phyloP scores from a whole-genome alignment of 768 basidiomycete species.

The Mycena vulgaris region DNA sequence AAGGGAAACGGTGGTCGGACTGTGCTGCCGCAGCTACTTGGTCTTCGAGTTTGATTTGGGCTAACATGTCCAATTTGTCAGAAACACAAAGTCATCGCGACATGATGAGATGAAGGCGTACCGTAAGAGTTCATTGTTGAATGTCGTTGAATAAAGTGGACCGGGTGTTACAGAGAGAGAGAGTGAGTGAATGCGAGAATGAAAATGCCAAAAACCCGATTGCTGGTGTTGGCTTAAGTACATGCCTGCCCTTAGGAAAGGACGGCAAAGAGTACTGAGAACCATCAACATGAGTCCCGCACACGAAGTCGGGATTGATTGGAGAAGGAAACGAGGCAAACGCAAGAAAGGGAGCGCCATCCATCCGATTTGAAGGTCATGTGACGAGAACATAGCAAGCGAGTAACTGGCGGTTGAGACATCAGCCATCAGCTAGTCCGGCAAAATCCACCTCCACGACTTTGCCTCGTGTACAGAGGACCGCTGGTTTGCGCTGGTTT shows the following conservation, averaged over 20 bases:
- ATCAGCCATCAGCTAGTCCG: not conserved
- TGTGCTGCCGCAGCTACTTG: not conserved
- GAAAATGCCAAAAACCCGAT: slow-evolving; percentile 26
- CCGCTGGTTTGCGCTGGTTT: too few relatives aligned
- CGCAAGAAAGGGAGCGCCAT: slow-evolving; percentile 42
- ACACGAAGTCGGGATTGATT: slow-evolving; percentile 39
- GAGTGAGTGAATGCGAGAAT: slow-evolving; percentile 10
- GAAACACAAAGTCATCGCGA: not conserved
- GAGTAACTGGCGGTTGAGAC: not conserved
- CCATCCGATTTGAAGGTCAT: slow-evolving; percentile 34
- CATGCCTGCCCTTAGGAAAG: slow-evolving; percentile 34
- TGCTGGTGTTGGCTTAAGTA: slow-evolving; percentile 42
- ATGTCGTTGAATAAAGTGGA: slow-evolving; percentile 23
- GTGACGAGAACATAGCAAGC: slow-evolving; percentile 48
- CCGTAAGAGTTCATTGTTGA: slow-evolving; percentile 34
- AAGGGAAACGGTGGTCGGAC: slow-evolving; percentile 10
- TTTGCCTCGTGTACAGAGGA: slow-evolving; percentile 24
- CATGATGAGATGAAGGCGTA: not conserved
- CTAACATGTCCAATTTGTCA: slow-evolving; percentile 1
- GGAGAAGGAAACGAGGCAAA: slow-evolving; percentile 42
- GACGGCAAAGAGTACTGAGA: slow-evolving; percentile 20
- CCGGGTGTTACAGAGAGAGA: slow-evolving; percentile 1
- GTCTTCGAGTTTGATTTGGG: slow-evolving; percentile 24
- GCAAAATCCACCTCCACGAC: slow-evolving; percentile 47
- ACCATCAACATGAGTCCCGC: slow-evolving; percentile 47